These are phyloP conservation scores for Suillus spraguei DNA, from an alignment of 768 basidiomycete genomes.

Conservation along the genomic window DNA sequence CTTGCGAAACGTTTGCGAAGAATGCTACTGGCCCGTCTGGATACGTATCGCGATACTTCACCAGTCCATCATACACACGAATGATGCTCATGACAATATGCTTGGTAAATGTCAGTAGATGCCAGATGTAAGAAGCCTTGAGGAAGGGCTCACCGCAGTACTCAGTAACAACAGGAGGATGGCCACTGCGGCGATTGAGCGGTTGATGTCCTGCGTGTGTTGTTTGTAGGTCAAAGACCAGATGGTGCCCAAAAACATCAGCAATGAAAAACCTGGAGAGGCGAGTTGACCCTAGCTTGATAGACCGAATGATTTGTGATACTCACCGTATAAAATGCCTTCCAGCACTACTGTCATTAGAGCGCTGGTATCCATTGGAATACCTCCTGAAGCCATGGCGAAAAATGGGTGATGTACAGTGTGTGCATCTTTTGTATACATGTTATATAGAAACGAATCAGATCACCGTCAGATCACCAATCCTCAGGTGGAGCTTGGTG, in stretches of 20 bases:
- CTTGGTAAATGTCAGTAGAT: neutral
- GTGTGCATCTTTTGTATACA: neutral
- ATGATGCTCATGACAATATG: neutral
- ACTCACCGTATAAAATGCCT: neutral
- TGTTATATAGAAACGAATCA: neutral
- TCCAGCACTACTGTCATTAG: neutral
- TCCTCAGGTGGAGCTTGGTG: neutral
- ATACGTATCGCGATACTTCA: neutral
- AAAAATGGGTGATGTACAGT: neutral
- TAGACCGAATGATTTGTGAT: neutral
- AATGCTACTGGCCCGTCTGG: neutral
- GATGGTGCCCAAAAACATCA: neutral
- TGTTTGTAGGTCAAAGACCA: neutral
- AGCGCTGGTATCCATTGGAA: neutral
- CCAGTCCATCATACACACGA: neutral
- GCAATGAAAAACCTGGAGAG: neutral
- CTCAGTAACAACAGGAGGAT: constrained; percentile 24
- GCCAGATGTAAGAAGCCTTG: neutral
- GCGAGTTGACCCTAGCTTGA: neutral
- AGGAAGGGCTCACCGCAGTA: constrained; percentile 17
- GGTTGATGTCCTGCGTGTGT: constrained; percentile 9
- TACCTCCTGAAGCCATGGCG: neutral
- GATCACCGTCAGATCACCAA: neutral
- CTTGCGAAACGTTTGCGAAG: neutral
- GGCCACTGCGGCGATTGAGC: constrained; percentile 18